A percentile compares a stretch with the other conserved stretches of the same genome.
Evolutionary conservation across 1,284 basidiomycete genomes (phyloP).

Genomic region (Veloporphyrellus conicus): DNA sequence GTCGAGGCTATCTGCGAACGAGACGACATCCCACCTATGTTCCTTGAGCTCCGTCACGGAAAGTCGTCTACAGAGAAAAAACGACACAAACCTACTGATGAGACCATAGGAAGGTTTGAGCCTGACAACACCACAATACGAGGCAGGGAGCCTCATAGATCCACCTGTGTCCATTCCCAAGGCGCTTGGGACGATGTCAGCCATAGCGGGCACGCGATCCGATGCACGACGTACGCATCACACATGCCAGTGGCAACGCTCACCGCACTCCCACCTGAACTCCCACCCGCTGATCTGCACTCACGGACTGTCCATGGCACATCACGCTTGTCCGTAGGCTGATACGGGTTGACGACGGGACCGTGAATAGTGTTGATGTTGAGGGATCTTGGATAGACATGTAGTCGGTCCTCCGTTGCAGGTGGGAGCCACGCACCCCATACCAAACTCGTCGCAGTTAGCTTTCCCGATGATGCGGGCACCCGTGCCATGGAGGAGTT

Average conservation of each 20-base stretch:
- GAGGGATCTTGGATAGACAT: constrained; percentile 52
- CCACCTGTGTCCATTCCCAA: constrained; percentile 95
- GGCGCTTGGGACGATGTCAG: constrained; percentile 51
- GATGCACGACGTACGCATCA: constrained; percentile 58
- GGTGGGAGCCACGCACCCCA: constrained; percentile 66
- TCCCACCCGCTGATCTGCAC: constrained; percentile 72
- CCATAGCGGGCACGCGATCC: neutral
- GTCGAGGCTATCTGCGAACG: constrained; percentile 93
- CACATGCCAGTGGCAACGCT: constrained; percentile 77
- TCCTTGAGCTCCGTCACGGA: constrained; percentile 14
- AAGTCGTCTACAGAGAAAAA: neutral
- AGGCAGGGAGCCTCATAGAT: constrained; percentile 87
- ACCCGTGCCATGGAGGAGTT: constrained; percentile 58
- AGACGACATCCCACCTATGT: constrained; percentile 81
- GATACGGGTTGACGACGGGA: constrained; percentile 74
- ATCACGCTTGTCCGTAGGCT: constrained; percentile 20
- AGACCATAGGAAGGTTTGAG: constrained; percentile 95
- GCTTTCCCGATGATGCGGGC: constrained; percentile 82
- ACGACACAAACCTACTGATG: constrained; percentile 64
- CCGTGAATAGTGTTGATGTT: constrained; percentile 71
- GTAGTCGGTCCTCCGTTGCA: neutral
- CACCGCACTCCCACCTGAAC: constrained; percentile 81
- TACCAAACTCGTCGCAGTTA: constrained; percentile 98
- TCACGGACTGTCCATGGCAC: constrained; percentile 35
- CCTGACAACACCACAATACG: constrained; percentile 90